Base-by-base conservation (phyloP, 768 basidiomycete genomes). In the Boletus tylopilopsis region DNA sequence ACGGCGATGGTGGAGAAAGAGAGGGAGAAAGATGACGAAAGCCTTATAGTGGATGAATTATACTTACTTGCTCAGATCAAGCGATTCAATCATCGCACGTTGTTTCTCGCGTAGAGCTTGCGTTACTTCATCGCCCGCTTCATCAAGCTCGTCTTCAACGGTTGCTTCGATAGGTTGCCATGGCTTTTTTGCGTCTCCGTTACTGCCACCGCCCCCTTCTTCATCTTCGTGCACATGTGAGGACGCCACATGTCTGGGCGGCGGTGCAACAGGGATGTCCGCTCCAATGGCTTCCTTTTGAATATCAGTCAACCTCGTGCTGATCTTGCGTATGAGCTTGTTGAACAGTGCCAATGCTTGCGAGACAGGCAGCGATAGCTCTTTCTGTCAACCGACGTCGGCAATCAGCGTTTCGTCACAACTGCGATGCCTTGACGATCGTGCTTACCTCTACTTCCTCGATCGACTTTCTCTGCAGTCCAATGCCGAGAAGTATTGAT, bases 281-380 rank as follows among this genome's bases (percentile, higher is more conserved):
- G 81, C 79, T 18, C 77, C 80, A 53, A 95, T 82, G 1, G 83
- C 86, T 9, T 79, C 78, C 67, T 89, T 93, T 56, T 88, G 90
- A 18, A 95, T 76, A 33, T 88, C 85, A 23, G 82, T 76, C 41
- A 97, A 71, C 19, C 76, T 74, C 57, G 85, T 87, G 56, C 79
- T 82, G 54, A 95, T 79, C 69, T 94, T 93, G 45, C 91, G 83
- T 44, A 98, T 71, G 33, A 93, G 74, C 72, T 98, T 98, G 56
- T 84, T 86, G 69, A 99, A 94, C 30, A 97, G 73, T 0, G 95
- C 95, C 7, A 99, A 76, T 2, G 81, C 76, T 66, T 98, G 95
- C 0, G 85, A 85, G 24, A 94, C 89, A 0, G 92, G 87, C 0
- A 98, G 71, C 7, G 82, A 79, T 18, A 98, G 76, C 61, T 97